A percentile compares a stretch with the other conserved stretches of the same genome.
Evolutionary conservation across 2,329 filamentous ascomycete species (phyloP).

Genomic region (Bipolaris victoriae): DNA sequence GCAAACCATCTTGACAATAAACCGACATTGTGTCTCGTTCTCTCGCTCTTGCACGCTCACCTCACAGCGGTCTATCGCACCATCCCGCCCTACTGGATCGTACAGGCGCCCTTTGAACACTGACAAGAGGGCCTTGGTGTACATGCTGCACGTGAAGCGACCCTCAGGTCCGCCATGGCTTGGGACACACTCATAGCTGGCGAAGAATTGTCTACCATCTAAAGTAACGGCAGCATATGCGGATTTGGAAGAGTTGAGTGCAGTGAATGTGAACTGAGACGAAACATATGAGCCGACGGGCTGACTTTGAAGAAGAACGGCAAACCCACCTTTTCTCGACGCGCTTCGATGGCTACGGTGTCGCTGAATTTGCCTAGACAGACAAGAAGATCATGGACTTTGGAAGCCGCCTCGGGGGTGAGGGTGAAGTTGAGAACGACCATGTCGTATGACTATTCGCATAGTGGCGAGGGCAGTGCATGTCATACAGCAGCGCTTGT

Average conservation of each 20-base stretch:
- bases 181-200: conserved; percentile 69
- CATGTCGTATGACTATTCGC: conserved; percentile 41
- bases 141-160: conserved; percentile 75
- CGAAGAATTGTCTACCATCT: conserved; percentile 72
- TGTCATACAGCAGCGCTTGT: conserved; percentile 1
- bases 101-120: conserved; percentile 73
- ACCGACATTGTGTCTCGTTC: conserved; percentile 70
- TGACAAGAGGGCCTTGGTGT: conserved; percentile 71
- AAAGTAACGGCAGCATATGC: conserved; percentile 77
- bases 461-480: conserved; percentile 13
- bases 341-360: conserved; percentile 75
- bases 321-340: conserved; percentile 65
- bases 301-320: conserved; percentile 18
- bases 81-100: conserved; percentile 70
- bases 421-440: conserved; percentile 71
- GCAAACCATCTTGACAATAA: conserved; percentile 75
- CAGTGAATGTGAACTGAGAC: conserved; percentile 69
- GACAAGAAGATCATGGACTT: conserved; percentile 73
- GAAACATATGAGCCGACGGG: conserved; percentile 24
- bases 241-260: conserved; percentile 80
- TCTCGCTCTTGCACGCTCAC: conserved; percentile 74
- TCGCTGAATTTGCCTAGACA: conserved; percentile 83
- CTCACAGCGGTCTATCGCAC: conserved; percentile 75
- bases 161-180: conserved; percentile 45
- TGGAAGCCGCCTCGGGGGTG: conserved; percentile 72